Evolutionary conservation across 257 asterid genomes (phyloP).

Genomic region (Nicotiana tabacum): DNA sequence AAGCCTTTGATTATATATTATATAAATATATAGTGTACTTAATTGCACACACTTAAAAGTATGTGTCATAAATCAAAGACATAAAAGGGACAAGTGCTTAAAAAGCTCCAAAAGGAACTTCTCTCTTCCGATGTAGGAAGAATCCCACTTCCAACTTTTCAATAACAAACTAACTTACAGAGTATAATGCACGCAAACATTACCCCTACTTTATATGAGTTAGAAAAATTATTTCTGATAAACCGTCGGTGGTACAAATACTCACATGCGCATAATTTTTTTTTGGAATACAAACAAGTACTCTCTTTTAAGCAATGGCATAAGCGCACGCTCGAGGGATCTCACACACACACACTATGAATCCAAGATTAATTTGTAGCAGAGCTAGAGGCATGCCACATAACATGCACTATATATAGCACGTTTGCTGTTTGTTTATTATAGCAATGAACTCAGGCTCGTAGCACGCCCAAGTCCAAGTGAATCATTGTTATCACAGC

Average conservation of each 20-base stretch:
- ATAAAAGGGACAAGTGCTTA: no score
- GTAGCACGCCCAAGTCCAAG: conserved; percentile 5
- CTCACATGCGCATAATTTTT: background rate
- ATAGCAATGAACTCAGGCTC: background rate
- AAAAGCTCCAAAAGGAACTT: no score
- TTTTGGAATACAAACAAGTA: background rate
- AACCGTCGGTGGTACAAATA: background rate
- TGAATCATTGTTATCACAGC: background rate
- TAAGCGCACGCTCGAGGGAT: background rate
- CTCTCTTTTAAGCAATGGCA: background rate
- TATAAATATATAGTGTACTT: no score
- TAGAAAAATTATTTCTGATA: no score
- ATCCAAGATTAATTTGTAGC: background rate
- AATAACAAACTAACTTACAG: no score
- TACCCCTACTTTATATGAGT: no score
- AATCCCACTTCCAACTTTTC: no score
- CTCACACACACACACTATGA: background rate
- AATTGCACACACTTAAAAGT: no score
- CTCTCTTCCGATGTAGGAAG: no score
- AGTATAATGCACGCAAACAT: no score
- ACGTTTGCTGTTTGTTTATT: background rate
- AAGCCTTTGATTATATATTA: no score
- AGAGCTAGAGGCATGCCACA: background rate
- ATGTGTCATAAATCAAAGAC: no score
- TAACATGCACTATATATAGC: conserved; percentile 2